A percentile compares a stretch with the other conserved stretches of the same genome.
These are phyloP conservation scores for Lichtheimia ramosa DNA, from an alignment of 371 early-diverging fungal species.

Conservation along the genomic window DNA sequence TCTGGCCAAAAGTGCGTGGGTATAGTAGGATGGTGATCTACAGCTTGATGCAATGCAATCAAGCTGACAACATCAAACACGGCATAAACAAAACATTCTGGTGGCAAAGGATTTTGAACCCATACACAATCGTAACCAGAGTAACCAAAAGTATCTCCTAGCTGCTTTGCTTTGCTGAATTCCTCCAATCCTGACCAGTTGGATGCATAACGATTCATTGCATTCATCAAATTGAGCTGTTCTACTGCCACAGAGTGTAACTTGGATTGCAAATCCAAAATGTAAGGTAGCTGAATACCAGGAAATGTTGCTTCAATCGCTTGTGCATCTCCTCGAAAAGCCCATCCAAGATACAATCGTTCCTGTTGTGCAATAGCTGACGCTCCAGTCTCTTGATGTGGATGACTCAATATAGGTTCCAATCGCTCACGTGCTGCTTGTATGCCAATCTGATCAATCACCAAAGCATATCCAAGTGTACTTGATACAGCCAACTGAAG, in stretches of 20 bases:
- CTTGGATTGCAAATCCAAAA: constrained; percentile 44
- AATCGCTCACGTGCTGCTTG: constrained; percentile 19
- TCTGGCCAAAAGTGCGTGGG: constrained; percentile 31
- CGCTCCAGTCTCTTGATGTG: background rate
- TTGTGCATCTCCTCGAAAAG: constrained; percentile 34
- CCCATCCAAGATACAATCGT: constrained; percentile 33
- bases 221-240: constrained; percentile 24
- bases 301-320: constrained; percentile 37
- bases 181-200: constrained; percentile 34
- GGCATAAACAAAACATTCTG: constrained; percentile 39
- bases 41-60: constrained; percentile 24
- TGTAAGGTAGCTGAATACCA: constrained; percentile 16
- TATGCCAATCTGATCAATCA: constrained; percentile 39
- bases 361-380: background rate
- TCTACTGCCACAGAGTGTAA: constrained; percentile 24
- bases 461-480: constrained; percentile 38
- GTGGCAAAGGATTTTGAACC: constrained; percentile 34
- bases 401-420: constrained; percentile 18
- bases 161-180: constrained; percentile 33
- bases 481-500: constrained; percentile 41
- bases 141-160: constrained; percentile 26
- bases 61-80: constrained; percentile 48
- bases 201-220: constrained; percentile 24
- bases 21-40: background rate
- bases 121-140: constrained; percentile 38